Base-by-base conservation (phyloP, 1,284 basidiomycete genomes). In the Ganoderma sinense region DNA sequence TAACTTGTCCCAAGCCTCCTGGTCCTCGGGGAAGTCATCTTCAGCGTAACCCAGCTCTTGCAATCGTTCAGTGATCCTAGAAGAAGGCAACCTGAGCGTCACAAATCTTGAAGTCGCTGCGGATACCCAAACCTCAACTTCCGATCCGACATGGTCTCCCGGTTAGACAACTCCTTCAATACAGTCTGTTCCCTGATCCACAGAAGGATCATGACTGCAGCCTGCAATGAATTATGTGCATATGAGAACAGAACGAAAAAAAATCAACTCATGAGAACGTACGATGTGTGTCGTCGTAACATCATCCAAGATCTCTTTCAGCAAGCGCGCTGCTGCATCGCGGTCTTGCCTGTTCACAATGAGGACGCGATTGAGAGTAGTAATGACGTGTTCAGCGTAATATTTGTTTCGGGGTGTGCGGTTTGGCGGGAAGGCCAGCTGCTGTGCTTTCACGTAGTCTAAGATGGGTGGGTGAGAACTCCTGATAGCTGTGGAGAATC, bases 41-140 rank as follows among this genome's bases (percentile, higher is more conserved):
- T 70, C 51, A 3, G 48, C 18, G 33, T 65, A 67, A 1, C 69
- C 69, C 4, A 67, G 62, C 23, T 62, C 62, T 14, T 31, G 2
- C 16, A 70, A 48, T 40, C 65, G 64, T 7, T 48, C 53, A 1
- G 20, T 33, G 31, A 70, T 67, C 4, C 69, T 70, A 11, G n/a
- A 39, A 8, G 6, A 62, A 43, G 16, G 16, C 11, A 5, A 36
- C 7, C 5, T 41, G 16, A 39, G 20, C 11, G 5, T 31, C n/a
- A 40, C 18, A 8, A 5, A 33, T 41, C 11, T 48, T 1, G 31
- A 18, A 29, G 23, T 1, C 23, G 39, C 2, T 29, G 11, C 3
- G 6, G 11, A 13, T n/a, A n/a, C 23, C 1, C 20, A 29, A 13
- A 51, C 48, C 23, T 51, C 10, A 8, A 51, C 11, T 51, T 51